These are phyloP conservation scores for Fusarium camptoceras DNA, from an alignment of 2,329 filamentous ascomycete species.

Conservation along the genomic window DNA sequence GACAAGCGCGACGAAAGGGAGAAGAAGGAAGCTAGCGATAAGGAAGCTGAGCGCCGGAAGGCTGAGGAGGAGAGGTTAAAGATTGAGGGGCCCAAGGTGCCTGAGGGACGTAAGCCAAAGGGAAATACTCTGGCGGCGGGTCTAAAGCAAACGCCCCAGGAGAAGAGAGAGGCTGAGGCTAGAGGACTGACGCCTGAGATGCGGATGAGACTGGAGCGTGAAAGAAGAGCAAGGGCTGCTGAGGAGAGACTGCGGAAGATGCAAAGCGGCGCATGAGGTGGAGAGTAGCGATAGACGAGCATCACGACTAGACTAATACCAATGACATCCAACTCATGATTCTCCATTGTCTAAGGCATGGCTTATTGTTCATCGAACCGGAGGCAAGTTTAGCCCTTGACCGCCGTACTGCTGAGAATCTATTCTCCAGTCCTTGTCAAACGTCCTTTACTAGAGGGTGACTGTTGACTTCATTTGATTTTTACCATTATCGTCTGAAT, in stretches of 20 bases:
- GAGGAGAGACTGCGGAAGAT: slow-evolving; percentile 85
- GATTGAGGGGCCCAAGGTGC: slow-evolving; percentile 71
- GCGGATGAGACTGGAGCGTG: slow-evolving; percentile 84
- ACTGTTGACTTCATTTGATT: not conserved
- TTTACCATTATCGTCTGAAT: too few relatives aligned
- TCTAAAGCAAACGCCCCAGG: slow-evolving; percentile 78
- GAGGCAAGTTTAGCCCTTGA: not conserved
- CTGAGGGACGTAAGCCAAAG: slow-evolving; percentile 61
- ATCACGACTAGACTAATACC: not conserved
- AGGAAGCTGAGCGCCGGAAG: slow-evolving; percentile 77
- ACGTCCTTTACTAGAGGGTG: not conserved
- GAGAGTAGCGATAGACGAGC: not conserved
- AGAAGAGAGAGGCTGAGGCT: slow-evolving; percentile 84
- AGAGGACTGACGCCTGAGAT: slow-evolving; percentile 90
- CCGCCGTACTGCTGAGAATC: not conserved
- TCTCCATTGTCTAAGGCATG: not conserved
- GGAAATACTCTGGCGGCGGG: slow-evolving; percentile 64
- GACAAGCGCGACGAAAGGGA: slow-evolving; percentile 78
- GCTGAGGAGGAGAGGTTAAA: slow-evolving; percentile 79
- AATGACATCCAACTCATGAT: not conserved
- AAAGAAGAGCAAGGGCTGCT: slow-evolving; percentile 88
- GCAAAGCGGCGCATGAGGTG: slow-evolving; percentile 47
- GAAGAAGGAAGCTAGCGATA: slow-evolving; percentile 73
- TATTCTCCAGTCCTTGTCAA: not conserved
- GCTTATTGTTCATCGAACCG: not conserved